A percentile compares a stretch with the other conserved stretches of the same genome.
phyloP scores from a whole-genome alignment of 2,329 filamentous ascomycete genomes.

The Alternaria dauci region DNA sequence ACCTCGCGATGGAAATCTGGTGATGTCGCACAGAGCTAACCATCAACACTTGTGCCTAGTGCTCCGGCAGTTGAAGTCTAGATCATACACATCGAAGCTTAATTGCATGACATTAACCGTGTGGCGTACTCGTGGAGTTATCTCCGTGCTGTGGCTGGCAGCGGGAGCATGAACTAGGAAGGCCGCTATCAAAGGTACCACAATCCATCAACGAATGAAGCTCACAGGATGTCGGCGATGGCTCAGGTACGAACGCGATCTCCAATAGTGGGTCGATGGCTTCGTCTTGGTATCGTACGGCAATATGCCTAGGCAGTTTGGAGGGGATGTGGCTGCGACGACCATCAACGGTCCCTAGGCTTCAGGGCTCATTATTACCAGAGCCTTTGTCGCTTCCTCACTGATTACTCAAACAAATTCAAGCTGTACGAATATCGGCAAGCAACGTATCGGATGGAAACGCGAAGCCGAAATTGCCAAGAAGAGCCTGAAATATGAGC shows the following conservation, averaged over 20 bases:
- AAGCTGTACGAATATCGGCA: background rate
- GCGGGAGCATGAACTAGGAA: background rate
- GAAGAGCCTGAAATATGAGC: slow-evolving; percentile 1
- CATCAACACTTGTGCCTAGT: background rate
- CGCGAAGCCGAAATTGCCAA: background rate
- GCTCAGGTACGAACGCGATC: slow-evolving; percentile 15
- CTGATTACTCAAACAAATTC: background rate
- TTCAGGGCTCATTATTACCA: background rate
- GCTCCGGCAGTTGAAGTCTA: background rate
- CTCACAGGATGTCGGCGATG: slow-evolving; percentile 9
- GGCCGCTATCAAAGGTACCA: background rate
- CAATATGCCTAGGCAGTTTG: background rate
- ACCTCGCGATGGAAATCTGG: background rate
- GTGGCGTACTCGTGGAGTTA: background rate
- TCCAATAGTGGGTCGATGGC: slow-evolving; percentile 4
- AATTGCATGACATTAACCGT: background rate
- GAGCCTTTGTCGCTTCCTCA: background rate
- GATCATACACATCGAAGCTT: background rate
- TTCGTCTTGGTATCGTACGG: background rate
- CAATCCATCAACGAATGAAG: slow-evolving; percentile 12
- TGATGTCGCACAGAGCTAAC: background rate
- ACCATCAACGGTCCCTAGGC: slow-evolving; percentile 4
- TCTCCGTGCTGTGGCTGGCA: background rate
- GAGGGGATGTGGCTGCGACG: background rate
- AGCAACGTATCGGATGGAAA: background rate